Evolutionary conservation across 352 stramenopile genomes (phyloP).

Genomic region (Phytopythium vexans): DNA sequence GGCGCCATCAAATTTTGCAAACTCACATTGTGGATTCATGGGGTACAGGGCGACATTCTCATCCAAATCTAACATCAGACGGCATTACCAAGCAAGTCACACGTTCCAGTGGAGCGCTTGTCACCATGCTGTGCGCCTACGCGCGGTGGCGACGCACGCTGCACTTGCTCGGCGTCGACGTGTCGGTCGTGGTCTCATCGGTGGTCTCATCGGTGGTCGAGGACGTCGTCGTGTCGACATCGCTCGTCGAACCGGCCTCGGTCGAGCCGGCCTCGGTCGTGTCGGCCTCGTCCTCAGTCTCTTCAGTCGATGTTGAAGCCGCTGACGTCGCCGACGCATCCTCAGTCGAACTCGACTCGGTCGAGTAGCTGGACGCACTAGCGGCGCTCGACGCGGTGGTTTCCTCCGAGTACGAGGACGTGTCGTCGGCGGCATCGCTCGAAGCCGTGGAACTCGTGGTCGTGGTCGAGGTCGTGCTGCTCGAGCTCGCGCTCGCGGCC

Average conservation of each 20-base stretch:
- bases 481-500: neutral
- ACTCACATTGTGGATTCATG: too few species aligned
- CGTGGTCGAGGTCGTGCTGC: neutral
- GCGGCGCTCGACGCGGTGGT: neutral
- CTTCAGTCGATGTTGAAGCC: too few species aligned
- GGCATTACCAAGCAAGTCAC: too few species aligned
- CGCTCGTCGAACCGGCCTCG: neutral
- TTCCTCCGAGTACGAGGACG: neutral
- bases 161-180: slow-evolving; percentile 4
- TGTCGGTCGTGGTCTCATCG: neutral
- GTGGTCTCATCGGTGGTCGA: neutral
- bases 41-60: too few species aligned
- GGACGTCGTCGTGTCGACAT: neutral
- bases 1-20: too few species aligned
- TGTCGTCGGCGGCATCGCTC: neutral
- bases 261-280: neutral
- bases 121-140: too few species aligned
- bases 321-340: neutral
- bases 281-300: neutral
- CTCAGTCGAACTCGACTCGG: neutral
- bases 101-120: too few species aligned
- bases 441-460: neutral
- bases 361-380: neutral
- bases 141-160: slow-evolving; percentile 2
- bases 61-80: too few species aligned